A percentile compares a stretch with the other conserved stretches of the same genome.
These are phyloP conservation scores for Flueggea neowawraea DNA, from an alignment of 441 rosid genomes.

Conservation along the genomic window DNA sequence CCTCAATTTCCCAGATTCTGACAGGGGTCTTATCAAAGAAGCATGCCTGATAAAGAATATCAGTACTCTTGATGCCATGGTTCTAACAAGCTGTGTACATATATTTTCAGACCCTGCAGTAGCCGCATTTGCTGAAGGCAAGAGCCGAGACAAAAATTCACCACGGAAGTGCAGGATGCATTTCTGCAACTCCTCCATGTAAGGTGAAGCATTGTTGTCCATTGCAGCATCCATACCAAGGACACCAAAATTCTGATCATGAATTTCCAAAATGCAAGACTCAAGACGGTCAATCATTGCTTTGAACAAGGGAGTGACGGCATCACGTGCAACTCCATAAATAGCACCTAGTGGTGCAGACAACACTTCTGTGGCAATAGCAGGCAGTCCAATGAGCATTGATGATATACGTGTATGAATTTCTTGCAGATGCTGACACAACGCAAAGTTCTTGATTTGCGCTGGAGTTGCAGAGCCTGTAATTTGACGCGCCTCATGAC, in stretches of 20 bases:
- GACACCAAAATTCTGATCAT: constrained; percentile 79
- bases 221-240: constrained; percentile 73
- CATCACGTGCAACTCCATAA: constrained; percentile 85
- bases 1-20: too few species aligned
- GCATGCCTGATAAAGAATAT: constrained; percentile 91
- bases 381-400: constrained; percentile 62
- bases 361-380: constrained; percentile 74
- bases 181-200: constrained; percentile 96
- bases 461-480: constrained; percentile 83
- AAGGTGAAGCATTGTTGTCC: constrained; percentile 88
- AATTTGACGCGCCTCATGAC: constrained; percentile 93
- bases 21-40: constrained; percentile 88
- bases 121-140: constrained; percentile 59
- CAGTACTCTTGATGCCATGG: constrained; percentile 87
- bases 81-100: constrained; percentile 83
- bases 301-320: constrained; percentile 85
- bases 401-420: constrained; percentile 73
- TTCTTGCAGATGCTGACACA: constrained; percentile 94
- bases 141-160: constrained; percentile 78
- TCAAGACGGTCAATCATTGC: constrained; percentile 91
- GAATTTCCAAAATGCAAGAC: constrained; percentile 89
- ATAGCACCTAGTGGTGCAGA: constrained; percentile 73
- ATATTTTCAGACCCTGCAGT: constrained; percentile 69
- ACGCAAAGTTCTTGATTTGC: constrained; percentile 80
- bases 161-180: constrained; percentile 79